phyloP scores from a whole-genome alignment of 2,329 filamentous ascomycete species.

The Fusarium sp. region DNA sequence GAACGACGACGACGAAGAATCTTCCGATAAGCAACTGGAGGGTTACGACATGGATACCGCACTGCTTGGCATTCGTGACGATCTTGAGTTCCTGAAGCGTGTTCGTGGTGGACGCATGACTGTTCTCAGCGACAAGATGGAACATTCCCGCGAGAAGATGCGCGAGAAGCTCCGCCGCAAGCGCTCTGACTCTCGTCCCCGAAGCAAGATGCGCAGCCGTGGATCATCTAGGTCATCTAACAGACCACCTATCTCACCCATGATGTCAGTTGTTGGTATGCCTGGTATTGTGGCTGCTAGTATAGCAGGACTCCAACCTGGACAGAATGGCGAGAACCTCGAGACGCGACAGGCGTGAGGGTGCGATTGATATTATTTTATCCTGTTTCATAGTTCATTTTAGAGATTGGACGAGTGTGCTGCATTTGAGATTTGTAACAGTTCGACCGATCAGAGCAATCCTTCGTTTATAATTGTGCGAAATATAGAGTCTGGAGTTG shows the following conservation, averaged over 20 bases:
- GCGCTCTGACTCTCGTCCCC: slow-evolving; percentile 34
- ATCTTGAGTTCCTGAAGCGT: slow-evolving; percentile 34
- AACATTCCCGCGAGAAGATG: slow-evolving; percentile 31
- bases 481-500: slow-evolving; percentile 26
- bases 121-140: slow-evolving; percentile 35
- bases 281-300: slow-evolving; percentile 38
- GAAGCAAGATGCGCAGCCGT: slow-evolving; percentile 34
- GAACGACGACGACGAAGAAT: slow-evolving; percentile 22
- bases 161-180: slow-evolving; percentile 26
- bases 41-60: slow-evolving; percentile 36
- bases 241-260: slow-evolving; percentile 36
- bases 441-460: slow-evolving; percentile 35
- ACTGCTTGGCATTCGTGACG: slow-evolving; percentile 32
- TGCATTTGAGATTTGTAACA: slow-evolving; percentile 2
- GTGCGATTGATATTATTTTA: background rate
- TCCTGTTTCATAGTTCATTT: background rate
- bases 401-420: slow-evolving; percentile 29
- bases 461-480: slow-evolving; percentile 1
- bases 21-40: slow-evolving; percentile 30
- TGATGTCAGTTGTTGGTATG: slow-evolving; percentile 40
- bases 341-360: slow-evolving; percentile 11
- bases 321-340: slow-evolving; percentile 21
- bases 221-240: slow-evolving; percentile 37
- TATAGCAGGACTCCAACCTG: slow-evolving; percentile 27
- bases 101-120: slow-evolving; percentile 36